Percentiles rank a stretch among this genome's conserved stretches.
phyloP scores from a whole-genome alignment of 169 alveolate genomes.

The Babesia sp. region DNA sequence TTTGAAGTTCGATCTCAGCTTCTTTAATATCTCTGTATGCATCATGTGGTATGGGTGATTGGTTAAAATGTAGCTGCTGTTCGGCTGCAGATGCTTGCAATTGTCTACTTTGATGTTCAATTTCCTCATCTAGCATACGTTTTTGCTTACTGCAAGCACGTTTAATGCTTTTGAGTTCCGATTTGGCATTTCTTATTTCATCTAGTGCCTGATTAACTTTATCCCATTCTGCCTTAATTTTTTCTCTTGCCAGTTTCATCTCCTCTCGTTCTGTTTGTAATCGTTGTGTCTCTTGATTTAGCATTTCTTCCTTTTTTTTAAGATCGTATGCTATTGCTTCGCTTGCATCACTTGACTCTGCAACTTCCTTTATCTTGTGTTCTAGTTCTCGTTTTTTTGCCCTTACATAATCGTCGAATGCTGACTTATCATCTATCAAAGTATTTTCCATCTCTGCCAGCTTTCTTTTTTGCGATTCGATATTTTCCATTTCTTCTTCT shows the following conservation, averaged over 20 bases:
- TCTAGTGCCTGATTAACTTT: constrained; percentile 39
- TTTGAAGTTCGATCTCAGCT: constrained; percentile 39
- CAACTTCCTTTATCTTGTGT: constrained; percentile 35
- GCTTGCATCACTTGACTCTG: constrained; percentile 45
- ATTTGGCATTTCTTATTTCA: constrained; percentile 21
- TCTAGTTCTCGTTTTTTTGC: constrained; percentile 36
- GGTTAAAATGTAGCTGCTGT: not conserved
- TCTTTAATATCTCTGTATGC: constrained; percentile 24
- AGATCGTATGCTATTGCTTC: constrained; percentile 53
- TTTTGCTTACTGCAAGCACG: constrained; percentile 29
- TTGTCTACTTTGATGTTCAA: constrained; percentile 28
- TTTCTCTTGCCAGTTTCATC: constrained; percentile 35
- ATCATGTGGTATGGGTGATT: constrained; percentile 10
- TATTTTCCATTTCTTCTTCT: constrained; percentile 35
- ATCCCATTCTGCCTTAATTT: constrained; percentile 45
- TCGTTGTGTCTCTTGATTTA: constrained; percentile 23
- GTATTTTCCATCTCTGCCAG: constrained; percentile 43
- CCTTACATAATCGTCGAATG: constrained; percentile 36
- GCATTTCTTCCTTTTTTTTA: constrained; percentile 37
- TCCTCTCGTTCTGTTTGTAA: constrained; percentile 35
- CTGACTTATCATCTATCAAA: constrained; percentile 29
- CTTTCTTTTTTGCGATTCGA: constrained; percentile 40
- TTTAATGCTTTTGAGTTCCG: constrained; percentile 26
- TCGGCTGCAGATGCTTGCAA: constrained; percentile 2
- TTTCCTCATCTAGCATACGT: constrained; percentile 23